A percentile compares a stretch with the other conserved stretches of the same genome.
Evolutionary conservation across 2,329 filamentous ascomycete genomes (phyloP).

Genomic region (Celoporthe dispersa): DNA sequence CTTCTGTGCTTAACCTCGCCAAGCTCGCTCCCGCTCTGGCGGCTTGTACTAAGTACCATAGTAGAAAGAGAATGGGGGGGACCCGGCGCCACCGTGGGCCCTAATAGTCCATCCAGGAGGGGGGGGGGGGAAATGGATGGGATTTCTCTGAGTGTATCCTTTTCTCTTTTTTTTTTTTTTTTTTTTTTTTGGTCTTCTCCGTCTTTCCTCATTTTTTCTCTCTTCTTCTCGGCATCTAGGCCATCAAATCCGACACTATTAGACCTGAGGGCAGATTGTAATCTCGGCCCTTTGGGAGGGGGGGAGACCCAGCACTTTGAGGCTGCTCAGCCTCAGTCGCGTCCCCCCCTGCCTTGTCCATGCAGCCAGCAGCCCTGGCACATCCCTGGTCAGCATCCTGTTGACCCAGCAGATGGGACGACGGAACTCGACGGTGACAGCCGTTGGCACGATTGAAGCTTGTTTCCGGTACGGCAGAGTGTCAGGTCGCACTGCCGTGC

Average conservation of each 20-base stretch:
- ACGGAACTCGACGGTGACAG: neutral
- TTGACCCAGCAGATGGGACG: neutral
- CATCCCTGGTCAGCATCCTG: neutral
- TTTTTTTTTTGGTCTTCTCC: neutral
- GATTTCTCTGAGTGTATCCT: no score
- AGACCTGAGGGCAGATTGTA: constrained; percentile 17
- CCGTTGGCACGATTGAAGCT: neutral
- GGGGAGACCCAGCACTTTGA: neutral
- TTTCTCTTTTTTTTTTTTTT: neutral
- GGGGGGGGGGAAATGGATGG: neutral
- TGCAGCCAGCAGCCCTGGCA: neutral
- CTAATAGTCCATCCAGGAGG: neutral
- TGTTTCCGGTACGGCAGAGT: constrained; percentile 7
- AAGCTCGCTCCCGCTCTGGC: constrained; percentile 2
- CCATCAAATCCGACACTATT: neutral
- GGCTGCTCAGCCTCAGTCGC: constrained; percentile 19
- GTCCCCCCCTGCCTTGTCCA: neutral
- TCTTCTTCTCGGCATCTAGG: neutral
- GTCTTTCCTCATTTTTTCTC: no score
- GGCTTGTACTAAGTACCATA: neutral
- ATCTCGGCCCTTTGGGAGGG: constrained; percentile 15
- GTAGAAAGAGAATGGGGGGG: neutral
- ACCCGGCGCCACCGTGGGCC: neutral
- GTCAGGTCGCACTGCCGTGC: neutral
- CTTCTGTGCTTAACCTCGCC: neutral